A percentile compares a stretch with the other conserved stretches of the same genome.
phyloP scores from a whole-genome alignment of 2,329 filamentous ascomycete genomes.

The Apiospora malaysiana region DNA sequence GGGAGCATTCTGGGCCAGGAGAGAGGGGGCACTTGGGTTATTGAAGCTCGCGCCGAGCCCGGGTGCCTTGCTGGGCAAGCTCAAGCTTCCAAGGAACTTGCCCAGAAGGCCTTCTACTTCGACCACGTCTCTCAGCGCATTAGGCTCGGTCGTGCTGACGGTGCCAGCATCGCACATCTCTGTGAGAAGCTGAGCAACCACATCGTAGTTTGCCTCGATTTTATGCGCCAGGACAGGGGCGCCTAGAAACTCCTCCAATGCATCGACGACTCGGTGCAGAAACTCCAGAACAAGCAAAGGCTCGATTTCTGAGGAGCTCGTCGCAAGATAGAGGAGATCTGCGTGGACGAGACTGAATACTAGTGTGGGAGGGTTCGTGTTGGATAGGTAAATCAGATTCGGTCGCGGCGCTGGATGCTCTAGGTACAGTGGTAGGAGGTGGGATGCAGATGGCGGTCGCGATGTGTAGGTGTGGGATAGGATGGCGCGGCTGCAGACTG shows the following conservation, averaged over 20 bases:
- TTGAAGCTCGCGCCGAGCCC: slow-evolving; percentile 46
- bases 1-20: slow-evolving; percentile 53
- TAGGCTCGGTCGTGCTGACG: slow-evolving; percentile 90
- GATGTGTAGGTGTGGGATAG: slow-evolving; percentile 89
- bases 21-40: slow-evolving; percentile 46
- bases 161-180: slow-evolving; percentile 96
- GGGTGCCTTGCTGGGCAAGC: slow-evolving; percentile 67
- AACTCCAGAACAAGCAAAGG: slow-evolving; percentile 92
- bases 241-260: slow-evolving; percentile 92
- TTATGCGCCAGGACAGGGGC: slow-evolving; percentile 84
- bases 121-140: slow-evolving; percentile 88
- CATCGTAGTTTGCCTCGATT: slow-evolving; percentile 89
- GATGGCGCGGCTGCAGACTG: slow-evolving; percentile 72
- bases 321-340: slow-evolving; percentile 83
- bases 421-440: slow-evolving; percentile 86
- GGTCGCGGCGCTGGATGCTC: slow-evolving; percentile 81
- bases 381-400: slow-evolving; percentile 83
- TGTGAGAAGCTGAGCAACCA: slow-evolving; percentile 87
- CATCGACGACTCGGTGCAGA: slow-evolving; percentile 89
- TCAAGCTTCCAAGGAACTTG: slow-evolving; percentile 86
- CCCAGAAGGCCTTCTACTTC: slow-evolving; percentile 91
- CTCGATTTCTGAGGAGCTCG: slow-evolving; percentile 85
- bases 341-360: slow-evolving; percentile 89
- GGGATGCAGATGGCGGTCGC: slow-evolving; percentile 76
- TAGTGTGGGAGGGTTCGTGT: slow-evolving; percentile 82